These are phyloP conservation scores for Hygrophorus pudorinus DNA, from an alignment of 768 basidiomycete species.

Conservation along the genomic window DNA sequence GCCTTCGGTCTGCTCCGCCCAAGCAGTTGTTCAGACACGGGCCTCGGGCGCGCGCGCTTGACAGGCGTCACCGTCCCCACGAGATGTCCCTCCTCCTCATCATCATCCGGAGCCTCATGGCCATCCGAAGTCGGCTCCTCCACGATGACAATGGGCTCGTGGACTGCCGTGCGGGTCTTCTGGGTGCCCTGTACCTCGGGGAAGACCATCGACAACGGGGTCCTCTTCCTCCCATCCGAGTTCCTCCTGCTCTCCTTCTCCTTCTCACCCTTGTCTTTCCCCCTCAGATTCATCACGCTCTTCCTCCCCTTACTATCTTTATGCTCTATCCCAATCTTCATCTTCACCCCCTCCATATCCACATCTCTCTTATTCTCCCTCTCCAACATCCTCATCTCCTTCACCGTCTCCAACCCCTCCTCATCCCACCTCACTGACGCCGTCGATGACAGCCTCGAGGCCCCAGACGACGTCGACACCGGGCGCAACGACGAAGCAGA, in stretches of 20 bases:
- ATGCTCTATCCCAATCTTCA: conserved; percentile 7
- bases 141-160: conserved; percentile 18
- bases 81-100: conserved; percentile 22
- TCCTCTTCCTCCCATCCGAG: conserved; percentile 43
- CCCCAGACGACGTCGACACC: conserved; percentile 28
- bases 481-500: conserved; percentile 37
- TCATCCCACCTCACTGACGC: conserved; percentile 45
- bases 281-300: conserved; percentile 8
- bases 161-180: background rate
- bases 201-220: conserved; percentile 51
- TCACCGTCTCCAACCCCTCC: conserved; percentile 34
- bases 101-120: conserved; percentile 24
- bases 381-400: conserved; percentile 30
- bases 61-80: conserved; percentile 28
- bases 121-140: conserved; percentile 48
- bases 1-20: conserved; percentile 37
- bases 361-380: conserved; percentile 27
- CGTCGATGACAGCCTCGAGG: conserved; percentile 27
- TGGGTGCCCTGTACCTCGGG: conserved; percentile 24
- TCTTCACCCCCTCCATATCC: conserved; percentile 17
- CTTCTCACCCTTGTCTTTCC: conserved; percentile 16
- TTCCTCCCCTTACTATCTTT: conserved; percentile 15
- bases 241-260: conserved; percentile 35
- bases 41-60: conserved; percentile 41
- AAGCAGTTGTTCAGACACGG: conserved; percentile 55